A percentile compares a stretch with the other conserved stretches of the same genome.
phyloP scores from a whole-genome alignment of 1,284 basidiomycete species.

The Xerocomus minutiporus region DNA sequence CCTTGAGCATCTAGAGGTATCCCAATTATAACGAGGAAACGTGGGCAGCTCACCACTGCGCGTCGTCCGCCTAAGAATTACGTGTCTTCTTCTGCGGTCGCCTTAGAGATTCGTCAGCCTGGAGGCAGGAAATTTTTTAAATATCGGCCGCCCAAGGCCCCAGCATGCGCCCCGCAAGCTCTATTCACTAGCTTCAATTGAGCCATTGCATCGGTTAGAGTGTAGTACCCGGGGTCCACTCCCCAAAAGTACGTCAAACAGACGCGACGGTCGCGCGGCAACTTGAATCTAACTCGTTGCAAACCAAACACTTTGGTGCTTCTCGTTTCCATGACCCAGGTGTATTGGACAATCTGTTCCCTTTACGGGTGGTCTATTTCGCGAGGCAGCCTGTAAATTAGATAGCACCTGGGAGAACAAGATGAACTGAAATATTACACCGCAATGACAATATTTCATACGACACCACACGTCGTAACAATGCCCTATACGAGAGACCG shows the following conservation, averaged over 20 bases:
- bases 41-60: neutral
- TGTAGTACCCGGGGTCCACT: slow-evolving; percentile 36
- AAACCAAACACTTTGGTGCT: neutral
- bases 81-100: neutral
- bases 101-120: neutral
- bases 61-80: slow-evolving; percentile 3
- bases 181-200: neutral
- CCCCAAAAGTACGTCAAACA: slow-evolving; percentile 31
- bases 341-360: neutral
- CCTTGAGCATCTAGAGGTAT: neutral
- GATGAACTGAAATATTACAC: slow-evolving; percentile 15
- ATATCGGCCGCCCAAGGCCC: slow-evolving; percentile 2
- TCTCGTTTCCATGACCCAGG: slow-evolving; percentile 3
- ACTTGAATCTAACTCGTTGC: neutral
- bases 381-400: slow-evolving; percentile 14
- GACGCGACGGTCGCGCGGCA: slow-evolving; percentile 32
- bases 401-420: slow-evolving; percentile 5
- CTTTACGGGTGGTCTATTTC: neutral
- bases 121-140: neutral
- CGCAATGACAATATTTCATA: slow-evolving; percentile 12
- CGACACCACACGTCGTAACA: slow-evolving; percentile 8
- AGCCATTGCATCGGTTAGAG: neutral
- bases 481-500: slow-evolving; percentile 2
- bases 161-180: neutral
- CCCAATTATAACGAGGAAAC: slow-evolving; percentile 5